A percentile compares a stretch with the other conserved stretches of the same genome.
These are phyloP conservation scores for Austroboletus niveus DNA, from an alignment of 1,284 basidiomycete species.

Conservation along the genomic window DNA sequence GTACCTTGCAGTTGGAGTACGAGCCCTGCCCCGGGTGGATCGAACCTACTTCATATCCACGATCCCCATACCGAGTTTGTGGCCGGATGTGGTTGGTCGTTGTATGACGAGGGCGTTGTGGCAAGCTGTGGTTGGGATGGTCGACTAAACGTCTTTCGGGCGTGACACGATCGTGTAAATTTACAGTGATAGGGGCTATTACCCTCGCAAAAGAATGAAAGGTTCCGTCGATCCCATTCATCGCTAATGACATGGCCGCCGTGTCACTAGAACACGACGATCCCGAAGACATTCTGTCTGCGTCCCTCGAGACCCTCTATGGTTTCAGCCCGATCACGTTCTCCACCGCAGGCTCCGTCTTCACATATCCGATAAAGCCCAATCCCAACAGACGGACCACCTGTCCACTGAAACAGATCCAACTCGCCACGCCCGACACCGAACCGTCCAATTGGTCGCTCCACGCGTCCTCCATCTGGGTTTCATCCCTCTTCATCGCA, in stretches of 20 bases:
- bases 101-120: conserved; percentile 82
- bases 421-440: conserved; percentile 61
- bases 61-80: conserved; percentile 94
- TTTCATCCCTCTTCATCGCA: conserved; percentile 60
- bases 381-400: not conserved
- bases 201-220: not conserved
- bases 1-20: conserved; percentile 56
- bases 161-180: conserved; percentile 30
- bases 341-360: conserved; percentile 50
- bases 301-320: conserved; percentile 60
- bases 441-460: conserved; percentile 65
- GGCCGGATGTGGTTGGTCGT: conserved; percentile 85
- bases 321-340: conserved; percentile 58
- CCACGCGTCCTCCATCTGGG: conserved; percentile 75
- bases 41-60: conserved; percentile 67
- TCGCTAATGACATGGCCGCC: conserved; percentile 2
- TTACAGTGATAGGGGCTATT: not conserved
- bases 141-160: conserved; percentile 74
- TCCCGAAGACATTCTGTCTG: conserved; percentile 63
- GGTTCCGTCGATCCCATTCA: not conserved
- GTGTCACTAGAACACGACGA: conserved; percentile 27
- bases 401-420: conserved; percentile 17
- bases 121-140: conserved; percentile 93
- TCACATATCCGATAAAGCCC: conserved; percentile 37
- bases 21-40: conserved; percentile 49